Conservation (phyloP, 495 filamentous ascomycete species). For the Chaetomidium leptoderma region DNA sequence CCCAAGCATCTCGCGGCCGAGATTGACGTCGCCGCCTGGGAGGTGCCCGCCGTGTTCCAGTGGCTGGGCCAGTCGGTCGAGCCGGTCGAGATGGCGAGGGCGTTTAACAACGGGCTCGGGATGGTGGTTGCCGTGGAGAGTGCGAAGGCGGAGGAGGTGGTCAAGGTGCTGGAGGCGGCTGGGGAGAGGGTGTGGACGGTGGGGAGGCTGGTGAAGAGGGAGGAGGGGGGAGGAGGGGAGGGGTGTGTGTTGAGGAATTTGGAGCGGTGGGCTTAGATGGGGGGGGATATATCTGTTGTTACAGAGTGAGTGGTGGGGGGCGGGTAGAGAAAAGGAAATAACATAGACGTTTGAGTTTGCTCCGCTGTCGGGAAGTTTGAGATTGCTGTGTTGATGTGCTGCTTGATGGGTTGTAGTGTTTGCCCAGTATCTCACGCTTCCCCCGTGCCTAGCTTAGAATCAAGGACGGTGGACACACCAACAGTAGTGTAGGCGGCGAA, state of each 20-base stretch:
- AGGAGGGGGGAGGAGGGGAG: slow-evolving; percentile 49
- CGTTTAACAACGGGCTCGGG: slow-evolving; percentile 92
- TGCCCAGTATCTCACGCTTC: too few relatives aligned
- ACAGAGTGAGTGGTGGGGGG: not conserved
- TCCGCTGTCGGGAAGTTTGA: not conserved
- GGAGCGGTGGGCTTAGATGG: slow-evolving; percentile 57
- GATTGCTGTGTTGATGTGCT: not conserved
- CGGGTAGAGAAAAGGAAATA: too few relatives aligned
- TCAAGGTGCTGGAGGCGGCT: slow-evolving; percentile 49
- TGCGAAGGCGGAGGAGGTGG: slow-evolving; percentile 51
- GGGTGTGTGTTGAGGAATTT: slow-evolving; percentile 67
- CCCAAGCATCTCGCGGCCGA: slow-evolving; percentile 68
- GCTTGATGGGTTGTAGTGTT: too few relatives aligned
- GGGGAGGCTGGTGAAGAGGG: slow-evolving; percentile 58
- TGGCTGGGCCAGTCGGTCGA: slow-evolving; percentile 79
- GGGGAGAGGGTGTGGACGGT: slow-evolving; percentile 79
- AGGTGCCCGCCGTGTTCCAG: slow-evolving; percentile 66
- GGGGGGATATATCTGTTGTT: not conserved
- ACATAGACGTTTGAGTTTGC: not conserved
- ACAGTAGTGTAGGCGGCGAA: too few relatives aligned
- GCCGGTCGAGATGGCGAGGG: slow-evolving; percentile 72
- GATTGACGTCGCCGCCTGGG: slow-evolving; percentile 70
- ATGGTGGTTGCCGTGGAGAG: slow-evolving; percentile 79
- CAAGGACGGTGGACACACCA: too few relatives aligned
- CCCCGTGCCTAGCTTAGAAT: too few relatives aligned